Evolutionary conservation across 306 rosid genomes (phyloP).

Genomic region (Quercus cerris): DNA sequence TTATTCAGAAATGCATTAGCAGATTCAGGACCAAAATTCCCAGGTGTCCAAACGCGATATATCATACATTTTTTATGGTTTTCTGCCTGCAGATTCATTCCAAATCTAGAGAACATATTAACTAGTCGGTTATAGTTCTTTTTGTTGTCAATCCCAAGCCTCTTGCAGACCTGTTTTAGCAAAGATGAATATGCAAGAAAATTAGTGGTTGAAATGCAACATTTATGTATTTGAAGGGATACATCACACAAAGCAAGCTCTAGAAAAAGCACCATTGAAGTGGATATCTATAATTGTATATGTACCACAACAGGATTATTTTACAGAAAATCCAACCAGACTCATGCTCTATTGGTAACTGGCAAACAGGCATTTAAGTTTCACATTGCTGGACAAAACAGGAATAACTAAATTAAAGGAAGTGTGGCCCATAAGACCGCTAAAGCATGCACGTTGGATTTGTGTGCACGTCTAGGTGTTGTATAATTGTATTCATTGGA

Average conservation of each 20-base stretch:
- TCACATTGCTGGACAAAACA: neutral
- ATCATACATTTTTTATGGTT: conserved; percentile 48
- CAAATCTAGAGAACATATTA: conserved; percentile 66
- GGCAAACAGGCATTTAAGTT: neutral
- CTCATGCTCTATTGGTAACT: neutral
- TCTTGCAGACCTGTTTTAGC: conserved; percentile 54
- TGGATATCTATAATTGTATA: neutral
- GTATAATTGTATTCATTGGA: neutral
- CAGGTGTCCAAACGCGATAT: conserved; percentile 72
- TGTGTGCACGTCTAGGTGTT: neutral
- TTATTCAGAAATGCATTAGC: conserved; percentile 31
- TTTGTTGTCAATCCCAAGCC: conserved; percentile 80
- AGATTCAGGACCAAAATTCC: conserved; percentile 53
- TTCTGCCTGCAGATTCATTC: conserved; percentile 71
- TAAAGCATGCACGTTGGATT: neutral
- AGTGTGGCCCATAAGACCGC: neutral
- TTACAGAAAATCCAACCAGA: neutral
- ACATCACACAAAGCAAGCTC: conserved; percentile 17
- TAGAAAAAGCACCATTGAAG: conserved; percentile 1
- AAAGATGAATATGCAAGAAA: conserved; percentile 22
- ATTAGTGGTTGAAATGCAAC: conserved; percentile 16
- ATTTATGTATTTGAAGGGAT: conserved; percentile 16
- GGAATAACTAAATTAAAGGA: neutral
- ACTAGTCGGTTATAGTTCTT: conserved; percentile 57
- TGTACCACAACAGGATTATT: neutral